Percentiles rank a stretch among this genome's conserved stretches.
Conservation (phyloP, 139 green algal species). For the Spirogloea muscicola region DNA sequence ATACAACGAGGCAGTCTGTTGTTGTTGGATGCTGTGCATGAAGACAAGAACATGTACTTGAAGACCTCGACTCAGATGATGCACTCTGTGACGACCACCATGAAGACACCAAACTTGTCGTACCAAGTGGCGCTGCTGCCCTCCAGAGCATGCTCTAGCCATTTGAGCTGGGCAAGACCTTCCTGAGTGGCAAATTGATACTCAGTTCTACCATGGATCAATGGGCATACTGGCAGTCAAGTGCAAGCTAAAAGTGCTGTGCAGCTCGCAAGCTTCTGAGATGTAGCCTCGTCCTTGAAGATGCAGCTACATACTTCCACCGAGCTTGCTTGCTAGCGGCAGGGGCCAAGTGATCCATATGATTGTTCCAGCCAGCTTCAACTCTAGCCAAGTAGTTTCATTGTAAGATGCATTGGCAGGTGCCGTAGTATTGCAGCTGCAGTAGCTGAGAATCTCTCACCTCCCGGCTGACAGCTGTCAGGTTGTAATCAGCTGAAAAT, state of each 20-base stretch:
- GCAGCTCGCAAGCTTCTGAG: conserved; percentile 1
- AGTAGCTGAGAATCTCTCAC: too few relatives aligned
- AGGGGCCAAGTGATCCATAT: too few relatives aligned
- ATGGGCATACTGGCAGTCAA: not conserved
- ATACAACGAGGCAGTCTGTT: too few relatives aligned
- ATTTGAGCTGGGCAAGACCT: conserved; percentile 27
- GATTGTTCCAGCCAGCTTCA: too few relatives aligned
- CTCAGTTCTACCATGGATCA: not conserved
- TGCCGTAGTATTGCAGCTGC: too few relatives aligned
- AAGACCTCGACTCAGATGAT: too few relatives aligned
- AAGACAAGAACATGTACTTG: too few relatives aligned
- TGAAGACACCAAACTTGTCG: too few relatives aligned
- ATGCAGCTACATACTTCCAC: not conserved
- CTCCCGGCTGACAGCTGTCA: not conserved
- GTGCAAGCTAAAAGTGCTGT: not conserved
- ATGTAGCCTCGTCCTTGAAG: not conserved
- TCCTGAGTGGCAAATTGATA: conserved; percentile 2
- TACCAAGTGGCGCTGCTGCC: conserved; percentile 32
- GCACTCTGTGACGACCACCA: too few relatives aligned
- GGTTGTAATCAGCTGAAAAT: conserved; percentile 20
- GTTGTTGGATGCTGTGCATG: too few relatives aligned
- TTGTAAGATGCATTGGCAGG: too few relatives aligned
- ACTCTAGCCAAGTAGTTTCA: too few relatives aligned
- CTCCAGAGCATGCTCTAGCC: conserved; percentile 33
- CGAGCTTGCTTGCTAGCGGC: not conserved